Percentiles rank a stretch among this genome's conserved stretches.
Conservation (phyloP, 768 basidiomycete species). For the Bullera alba region DNA sequence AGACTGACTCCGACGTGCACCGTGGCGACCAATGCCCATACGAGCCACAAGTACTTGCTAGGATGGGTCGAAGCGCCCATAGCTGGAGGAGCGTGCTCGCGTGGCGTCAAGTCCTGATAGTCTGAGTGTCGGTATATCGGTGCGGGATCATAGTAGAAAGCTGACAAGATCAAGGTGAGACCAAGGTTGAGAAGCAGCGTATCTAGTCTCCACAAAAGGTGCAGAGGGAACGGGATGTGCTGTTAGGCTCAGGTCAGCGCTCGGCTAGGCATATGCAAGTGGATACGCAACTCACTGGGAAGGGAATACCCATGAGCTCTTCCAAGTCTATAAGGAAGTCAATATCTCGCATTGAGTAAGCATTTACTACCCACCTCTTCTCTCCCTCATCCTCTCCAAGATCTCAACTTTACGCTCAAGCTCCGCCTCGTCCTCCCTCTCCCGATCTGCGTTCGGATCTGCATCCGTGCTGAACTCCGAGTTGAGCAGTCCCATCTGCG, state of each 20-base stretch:
- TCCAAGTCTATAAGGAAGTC: constrained; percentile 30
- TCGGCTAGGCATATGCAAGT: neutral
- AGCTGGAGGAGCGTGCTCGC: neutral
- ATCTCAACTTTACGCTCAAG: constrained; percentile 40
- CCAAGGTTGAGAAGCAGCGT: constrained; percentile 44
- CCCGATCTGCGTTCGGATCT: constrained; percentile 7
- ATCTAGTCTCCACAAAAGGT: constrained; percentile 43
- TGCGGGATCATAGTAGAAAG: constrained; percentile 42
- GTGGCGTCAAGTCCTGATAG: neutral
- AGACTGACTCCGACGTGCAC: constrained; percentile 33
- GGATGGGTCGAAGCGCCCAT: constrained; percentile 13
- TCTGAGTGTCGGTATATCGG: constrained; percentile 35
- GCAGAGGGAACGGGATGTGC: constrained; percentile 43
- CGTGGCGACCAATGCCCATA: constrained; percentile 23
- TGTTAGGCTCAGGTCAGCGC: constrained; percentile 4
- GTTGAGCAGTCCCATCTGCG: neutral
- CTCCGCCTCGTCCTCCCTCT: constrained; percentile 32
- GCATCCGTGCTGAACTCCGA: neutral
- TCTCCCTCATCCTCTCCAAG: constrained; percentile 36
- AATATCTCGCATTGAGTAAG: neutral
- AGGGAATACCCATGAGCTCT: constrained; percentile 39
- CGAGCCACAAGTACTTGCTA: constrained; percentile 32
- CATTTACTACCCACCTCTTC: constrained; percentile 30
- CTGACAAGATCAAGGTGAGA: constrained; percentile 39
- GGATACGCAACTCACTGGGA: constrained; percentile 32